Percentiles rank a stretch among this genome's conserved stretches.
phyloP scores from a whole-genome alignment of 768 basidiomycete species.

The Heimioporus sp. region DNA sequence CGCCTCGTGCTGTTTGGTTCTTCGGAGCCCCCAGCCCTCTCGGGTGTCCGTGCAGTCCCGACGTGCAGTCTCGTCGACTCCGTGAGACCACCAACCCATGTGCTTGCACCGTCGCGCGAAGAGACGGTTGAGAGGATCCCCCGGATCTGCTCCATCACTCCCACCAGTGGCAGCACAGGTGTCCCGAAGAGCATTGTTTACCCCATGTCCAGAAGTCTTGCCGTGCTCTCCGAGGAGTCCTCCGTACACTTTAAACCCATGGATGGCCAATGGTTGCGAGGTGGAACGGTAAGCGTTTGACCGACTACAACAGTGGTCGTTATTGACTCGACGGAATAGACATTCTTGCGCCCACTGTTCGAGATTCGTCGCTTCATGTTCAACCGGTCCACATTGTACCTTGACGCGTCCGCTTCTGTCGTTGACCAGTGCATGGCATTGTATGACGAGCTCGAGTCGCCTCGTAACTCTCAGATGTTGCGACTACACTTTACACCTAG shows the following conservation, averaged over 20 bases:
- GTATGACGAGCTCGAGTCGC: conserved; percentile 26
- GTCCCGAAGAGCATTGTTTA: conserved; percentile 32
- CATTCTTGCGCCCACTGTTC: conserved; percentile 30
- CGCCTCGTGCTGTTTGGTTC: conserved; percentile 21
- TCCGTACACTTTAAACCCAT: conserved; percentile 23
- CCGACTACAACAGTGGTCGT: not conserved
- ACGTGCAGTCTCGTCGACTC: conserved; percentile 16
- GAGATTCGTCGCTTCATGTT: conserved; percentile 34
- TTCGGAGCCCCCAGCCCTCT: conserved; percentile 6
- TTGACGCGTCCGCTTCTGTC: conserved; percentile 26
- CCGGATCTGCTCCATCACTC: conserved; percentile 24
- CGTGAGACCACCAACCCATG: conserved; percentile 4
- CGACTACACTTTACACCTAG: conserved; percentile 29
- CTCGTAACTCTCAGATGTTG: conserved; percentile 21
- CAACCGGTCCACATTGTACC: conserved; percentile 29
- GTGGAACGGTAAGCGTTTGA: conserved; percentile 24
- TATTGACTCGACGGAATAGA: conserved; percentile 11
- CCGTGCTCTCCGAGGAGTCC: conserved; percentile 25
- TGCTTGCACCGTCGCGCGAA: conserved; percentile 9
- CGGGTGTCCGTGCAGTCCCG: conserved; percentile 15
- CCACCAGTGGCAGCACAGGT: conserved; percentile 30
- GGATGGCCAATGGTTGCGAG: conserved; percentile 32
- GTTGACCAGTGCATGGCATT: conserved; percentile 24
- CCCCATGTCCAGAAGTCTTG: conserved; percentile 24
- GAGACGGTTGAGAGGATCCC: conserved; percentile 23